These are phyloP conservation scores for Zopfochytrium polystomum DNA, from an alignment of 371 early-diverging fungal genomes.

Conservation along the genomic window DNA sequence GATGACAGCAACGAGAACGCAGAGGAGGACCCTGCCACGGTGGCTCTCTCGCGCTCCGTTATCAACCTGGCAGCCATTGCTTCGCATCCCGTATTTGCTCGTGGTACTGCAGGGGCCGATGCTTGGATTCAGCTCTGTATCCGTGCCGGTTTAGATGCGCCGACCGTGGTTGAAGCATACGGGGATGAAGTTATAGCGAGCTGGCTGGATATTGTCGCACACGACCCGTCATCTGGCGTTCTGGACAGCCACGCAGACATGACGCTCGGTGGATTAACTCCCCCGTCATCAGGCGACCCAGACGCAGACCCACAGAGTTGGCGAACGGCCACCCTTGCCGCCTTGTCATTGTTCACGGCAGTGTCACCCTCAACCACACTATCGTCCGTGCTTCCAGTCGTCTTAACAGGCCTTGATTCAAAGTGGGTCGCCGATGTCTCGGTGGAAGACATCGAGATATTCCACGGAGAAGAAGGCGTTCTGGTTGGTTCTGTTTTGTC, in stretches of 20 bases:
- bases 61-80: conserved; percentile 66
- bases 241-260: conserved; percentile 17
- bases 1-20: no score
- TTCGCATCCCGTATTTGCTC: conserved; percentile 68
- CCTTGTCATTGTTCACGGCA: conserved; percentile 34
- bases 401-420: conserved; percentile 24
- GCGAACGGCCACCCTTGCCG: conserved; percentile 31
- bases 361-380: conserved; percentile 30
- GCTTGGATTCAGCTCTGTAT: conserved; percentile 82
- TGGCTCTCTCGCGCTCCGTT: conserved; percentile 46
- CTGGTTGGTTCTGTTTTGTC: conserved; percentile 60
- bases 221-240: background rate
- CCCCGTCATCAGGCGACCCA: no score
- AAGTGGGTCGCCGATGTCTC: conserved; percentile 19
- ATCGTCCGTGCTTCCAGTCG: conserved; percentile 21
- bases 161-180: conserved; percentile 56
- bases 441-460: conserved; percentile 45
- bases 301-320: background rate
- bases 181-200: conserved; percentile 27
- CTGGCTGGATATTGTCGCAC: conserved; percentile 32
- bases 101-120: conserved; percentile 59
- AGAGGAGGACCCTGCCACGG: no score
- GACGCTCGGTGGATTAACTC: conserved; percentile 28
- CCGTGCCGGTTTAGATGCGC: conserved; percentile 70
- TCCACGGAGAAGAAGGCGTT: conserved; percentile 67